Conservation (phyloP, 768 basidiomycete species). For the Tephrocybe rancida region DNA sequence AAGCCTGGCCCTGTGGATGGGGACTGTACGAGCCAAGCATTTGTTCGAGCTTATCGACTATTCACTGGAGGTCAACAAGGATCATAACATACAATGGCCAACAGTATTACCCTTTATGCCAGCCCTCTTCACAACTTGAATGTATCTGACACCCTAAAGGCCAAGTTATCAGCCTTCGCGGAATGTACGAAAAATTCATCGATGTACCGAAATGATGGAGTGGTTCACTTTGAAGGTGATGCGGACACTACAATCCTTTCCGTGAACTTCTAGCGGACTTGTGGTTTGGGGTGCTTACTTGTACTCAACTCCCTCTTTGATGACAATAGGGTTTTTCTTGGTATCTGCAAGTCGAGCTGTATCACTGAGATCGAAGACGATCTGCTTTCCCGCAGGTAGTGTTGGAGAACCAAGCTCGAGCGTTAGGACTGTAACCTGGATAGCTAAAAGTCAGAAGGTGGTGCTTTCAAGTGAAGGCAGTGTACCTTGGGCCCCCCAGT, state of each 20-base stretch:
- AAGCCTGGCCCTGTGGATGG: slow-evolving; percentile 58
- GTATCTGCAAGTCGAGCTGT: slow-evolving; percentile 44
- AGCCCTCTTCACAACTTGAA: slow-evolving; percentile 85
- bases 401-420: slow-evolving; percentile 83
- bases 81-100: neutral
- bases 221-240: slow-evolving; percentile 89
- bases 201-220: slow-evolving; percentile 78
- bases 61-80: neutral
- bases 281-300: slow-evolving; percentile 52
- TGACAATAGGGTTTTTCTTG: slow-evolving; percentile 78
- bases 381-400: slow-evolving; percentile 59
- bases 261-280: slow-evolving; percentile 2
- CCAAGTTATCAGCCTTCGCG: slow-evolving; percentile 6
- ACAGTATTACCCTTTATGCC: slow-evolving; percentile 64
- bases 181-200: neutral
- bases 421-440: slow-evolving; percentile 69
- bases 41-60: slow-evolving; percentile 90
- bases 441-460: slow-evolving; percentile 21
- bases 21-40: slow-evolving; percentile 97
- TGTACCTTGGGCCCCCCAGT: slow-evolving; percentile 68
- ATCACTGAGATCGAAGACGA: slow-evolving; percentile 70
- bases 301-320: slow-evolving; percentile 90
- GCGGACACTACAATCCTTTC: slow-evolving; percentile 54
- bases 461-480: neutral
- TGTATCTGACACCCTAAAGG: slow-evolving; percentile 74